Evolutionary conservation across 495 filamentous ascomycete species (phyloP).

Genomic region (Margaritispora aquatica): DNA sequence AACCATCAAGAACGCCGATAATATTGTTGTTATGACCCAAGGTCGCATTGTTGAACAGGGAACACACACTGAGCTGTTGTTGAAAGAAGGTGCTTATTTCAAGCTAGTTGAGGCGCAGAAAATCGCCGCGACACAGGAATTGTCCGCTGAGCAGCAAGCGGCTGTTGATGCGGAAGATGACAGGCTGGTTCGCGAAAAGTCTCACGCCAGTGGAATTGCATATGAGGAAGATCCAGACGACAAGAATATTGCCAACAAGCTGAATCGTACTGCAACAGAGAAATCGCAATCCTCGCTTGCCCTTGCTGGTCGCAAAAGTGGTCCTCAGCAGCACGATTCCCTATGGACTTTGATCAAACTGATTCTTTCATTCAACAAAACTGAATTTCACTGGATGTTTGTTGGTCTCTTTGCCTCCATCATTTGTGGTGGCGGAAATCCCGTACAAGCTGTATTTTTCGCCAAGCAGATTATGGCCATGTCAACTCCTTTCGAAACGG

Average conservation of each 20-base stretch:
- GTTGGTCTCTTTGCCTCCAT: conserved; percentile 70
- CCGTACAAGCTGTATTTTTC: conserved; percentile 84
- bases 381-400: conserved; percentile 67
- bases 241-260: conserved; percentile 42
- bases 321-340: conserved; percentile 49
- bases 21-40: conserved; percentile 87
- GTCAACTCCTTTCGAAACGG: conserved; percentile 32
- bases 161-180: conserved; percentile 38
- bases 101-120: conserved; percentile 75
- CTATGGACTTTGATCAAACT: conserved; percentile 82
- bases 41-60: conserved; percentile 89
- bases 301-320: conserved; percentile 44
- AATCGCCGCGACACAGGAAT: conserved; percentile 61
- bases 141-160: conserved; percentile 39
- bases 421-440: conserved; percentile 80
- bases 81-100: conserved; percentile 56
- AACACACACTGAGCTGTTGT: conserved; percentile 66
- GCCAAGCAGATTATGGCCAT: conserved; percentile 76
- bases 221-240: conserved; percentile 52
- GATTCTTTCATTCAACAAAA: conserved; percentile 73
- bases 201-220: conserved; percentile 25
- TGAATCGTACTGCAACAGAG: conserved; percentile 56
- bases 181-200: conserved; percentile 40
- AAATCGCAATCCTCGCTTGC: conserved; percentile 66
- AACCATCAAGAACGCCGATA: conserved; percentile 89